Evolutionary conservation across 139 green algal species (phyloP).

Genomic region (Closterium sp.): DNA sequence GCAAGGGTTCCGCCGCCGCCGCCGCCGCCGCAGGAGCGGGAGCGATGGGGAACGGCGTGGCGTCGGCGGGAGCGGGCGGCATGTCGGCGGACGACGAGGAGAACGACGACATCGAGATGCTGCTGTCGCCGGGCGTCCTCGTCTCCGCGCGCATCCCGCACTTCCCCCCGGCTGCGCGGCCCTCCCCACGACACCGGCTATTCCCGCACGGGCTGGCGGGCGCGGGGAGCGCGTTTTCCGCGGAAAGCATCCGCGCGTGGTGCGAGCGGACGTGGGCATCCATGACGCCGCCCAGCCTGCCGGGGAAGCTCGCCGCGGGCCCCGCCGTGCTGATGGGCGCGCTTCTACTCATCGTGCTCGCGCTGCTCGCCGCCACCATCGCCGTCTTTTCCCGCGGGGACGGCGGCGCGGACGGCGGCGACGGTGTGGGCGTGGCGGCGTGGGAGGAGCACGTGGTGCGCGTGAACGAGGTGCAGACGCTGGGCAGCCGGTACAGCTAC

Average conservation of each 20-base stretch:
- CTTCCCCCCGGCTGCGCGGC: neutral
- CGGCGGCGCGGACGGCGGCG: neutral
- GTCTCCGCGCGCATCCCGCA: neutral
- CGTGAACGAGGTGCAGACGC: conserved; percentile 6
- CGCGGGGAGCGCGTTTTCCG: neutral
- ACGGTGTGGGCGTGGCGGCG: neutral
- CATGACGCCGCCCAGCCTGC: neutral
- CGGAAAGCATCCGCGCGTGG: neutral
- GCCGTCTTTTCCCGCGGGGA: neutral
- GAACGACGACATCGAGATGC: neutral
- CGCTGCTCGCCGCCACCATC: neutral
- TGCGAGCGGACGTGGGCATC: neutral
- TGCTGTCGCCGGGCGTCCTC: conserved; percentile 3
- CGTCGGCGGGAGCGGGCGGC: neutral
- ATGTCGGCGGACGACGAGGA: neutral
- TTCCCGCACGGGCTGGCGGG: neutral
- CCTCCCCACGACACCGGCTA: neutral
- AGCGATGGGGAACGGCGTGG: neutral
- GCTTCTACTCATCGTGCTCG: neutral
- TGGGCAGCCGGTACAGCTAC: neutral
- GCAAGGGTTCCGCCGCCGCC: neutral
- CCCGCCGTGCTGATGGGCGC: neutral
- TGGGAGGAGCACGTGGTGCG: neutral
- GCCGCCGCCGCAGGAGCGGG: neutral
- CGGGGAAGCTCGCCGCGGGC: neutral